Percentiles rank a stretch among this genome's conserved stretches.
Conservation (phyloP, 164 flowering plant species). For the Nymphaea colorata region DNA sequence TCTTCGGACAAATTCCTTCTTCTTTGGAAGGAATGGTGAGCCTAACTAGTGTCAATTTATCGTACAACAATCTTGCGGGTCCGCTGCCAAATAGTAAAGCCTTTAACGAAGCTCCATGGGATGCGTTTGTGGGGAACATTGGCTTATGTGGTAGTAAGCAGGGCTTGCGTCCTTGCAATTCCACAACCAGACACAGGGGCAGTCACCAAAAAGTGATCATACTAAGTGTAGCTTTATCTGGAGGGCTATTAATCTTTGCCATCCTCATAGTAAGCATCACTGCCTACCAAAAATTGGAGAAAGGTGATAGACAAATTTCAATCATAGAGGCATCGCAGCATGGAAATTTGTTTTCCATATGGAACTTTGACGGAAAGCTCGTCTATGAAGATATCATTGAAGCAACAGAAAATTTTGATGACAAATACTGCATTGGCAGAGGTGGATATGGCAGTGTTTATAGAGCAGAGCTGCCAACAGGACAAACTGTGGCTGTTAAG, state of each 20-base stretch:
- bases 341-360: conserved; percentile 3
- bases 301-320: neutral
- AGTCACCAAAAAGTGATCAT: neutral
- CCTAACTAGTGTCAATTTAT: neutral
- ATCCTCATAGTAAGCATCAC: neutral
- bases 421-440: conserved; percentile 6
- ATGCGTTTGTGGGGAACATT: neutral
- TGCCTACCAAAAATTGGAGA: neutral
- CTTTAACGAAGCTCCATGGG: conserved; percentile 1
- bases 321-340: neutral
- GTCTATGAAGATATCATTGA: conserved; percentile 2
- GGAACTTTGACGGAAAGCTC: conserved; percentile 5
- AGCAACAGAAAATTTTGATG: conserved; percentile 2
- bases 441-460: conserved; percentile 7
- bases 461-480: conserved; percentile 4
- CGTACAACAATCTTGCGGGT: conserved; percentile 3
- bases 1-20: conserved; percentile 3
- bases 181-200: neutral
- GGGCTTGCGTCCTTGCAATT: conserved; percentile 1
- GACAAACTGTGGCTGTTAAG: conserved; percentile 4
- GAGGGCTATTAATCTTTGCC: neutral
- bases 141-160: conserved; percentile 1
- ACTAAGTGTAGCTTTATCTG: neutral
- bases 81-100: neutral
- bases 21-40: neutral